Base-by-base conservation (phyloP, 108 stramenopile species). In the Cyclotella atomus region DNA sequence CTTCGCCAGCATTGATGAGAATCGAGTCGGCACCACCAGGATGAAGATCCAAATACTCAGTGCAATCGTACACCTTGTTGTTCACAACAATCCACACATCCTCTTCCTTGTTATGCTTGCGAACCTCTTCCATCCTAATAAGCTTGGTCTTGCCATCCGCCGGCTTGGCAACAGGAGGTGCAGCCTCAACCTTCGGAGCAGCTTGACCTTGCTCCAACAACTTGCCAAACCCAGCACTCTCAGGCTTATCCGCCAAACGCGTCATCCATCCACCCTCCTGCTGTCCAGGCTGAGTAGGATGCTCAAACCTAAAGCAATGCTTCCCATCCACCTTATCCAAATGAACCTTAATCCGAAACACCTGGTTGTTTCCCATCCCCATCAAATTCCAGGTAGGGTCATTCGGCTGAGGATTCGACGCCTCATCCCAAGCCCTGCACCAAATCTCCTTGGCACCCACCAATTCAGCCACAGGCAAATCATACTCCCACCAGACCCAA, bases 281-380 rank as follows among this genome's bases (percentile, higher is more conserved):
- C 60, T 91, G 89, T 50, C 97, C 98, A 8, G 97, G 92, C 74
- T 89, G 95, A 15, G 97, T 97, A 46, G 98, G 98, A 81, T 98
- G 98, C 70, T 97, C 96, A 72, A 98, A 97, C 23, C 86, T 83
- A 59, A 97, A 94, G 47, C 87, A 91, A 60, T 87, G 85, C 65
- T 84, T 81, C 23, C 90, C 90, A 30, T 46, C 59, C 17, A 79
- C 78, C 77, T 84, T 83, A 70, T 88, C 88, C 73, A 91, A 70
- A 77, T 93, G 96, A 29, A 94, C 87, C 82, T 95, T 96, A 75
- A 95, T 77, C 43, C 96, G 88, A 85, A 98, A 99, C 53, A 87
- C 87, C 83, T 91, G 92, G 85, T 99, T 99, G 89, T 98, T 99
- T 71, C 96, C 97, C 98, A 99, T 99, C 45, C 98, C 98, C 91